Conservation (phyloP, 2,329 filamentous ascomycete genomes). For the Achaetomium macrosporum region DNA sequence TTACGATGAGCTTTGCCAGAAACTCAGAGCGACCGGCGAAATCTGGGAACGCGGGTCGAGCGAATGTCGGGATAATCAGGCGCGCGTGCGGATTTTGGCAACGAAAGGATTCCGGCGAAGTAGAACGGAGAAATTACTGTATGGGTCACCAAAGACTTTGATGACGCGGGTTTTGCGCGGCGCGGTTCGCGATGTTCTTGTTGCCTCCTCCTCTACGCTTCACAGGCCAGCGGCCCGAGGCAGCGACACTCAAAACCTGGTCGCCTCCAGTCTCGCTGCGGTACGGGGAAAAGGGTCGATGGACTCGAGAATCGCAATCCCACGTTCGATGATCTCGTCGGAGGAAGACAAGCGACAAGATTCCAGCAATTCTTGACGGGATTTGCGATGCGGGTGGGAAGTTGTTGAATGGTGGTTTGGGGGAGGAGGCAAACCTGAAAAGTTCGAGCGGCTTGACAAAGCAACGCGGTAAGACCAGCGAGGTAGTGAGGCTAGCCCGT, state of each 20-base stretch:
- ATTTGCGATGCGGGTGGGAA: conserved; percentile 41
- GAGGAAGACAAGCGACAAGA: conserved; percentile 28
- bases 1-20: not conserved
- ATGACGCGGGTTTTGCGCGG: conserved; percentile 16
- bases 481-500: conserved; percentile 10
- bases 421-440: conserved; percentile 25
- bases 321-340: conserved; percentile 32
- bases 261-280: conserved; percentile 41
- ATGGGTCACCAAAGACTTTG: conserved; percentile 1
- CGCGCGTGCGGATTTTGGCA: conserved; percentile 1
- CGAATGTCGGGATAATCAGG: conserved; percentile 6
- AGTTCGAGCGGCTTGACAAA: conserved; percentile 22
- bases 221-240: conserved; percentile 37
- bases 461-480: conserved; percentile 14
- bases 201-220: conserved; percentile 27
- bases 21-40: not conserved
- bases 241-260: conserved; percentile 29
- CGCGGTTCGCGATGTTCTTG: conserved; percentile 17
- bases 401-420: conserved; percentile 32
- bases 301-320: conserved; percentile 34
- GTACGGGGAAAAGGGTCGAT: conserved; percentile 29
- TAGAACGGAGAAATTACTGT: conserved; percentile 9
- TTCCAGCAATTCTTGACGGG: conserved; percentile 47
- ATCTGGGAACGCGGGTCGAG: conserved; percentile 3
- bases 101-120: conserved; percentile 3